Percentiles rank a stretch among this genome's conserved stretches.
Evolutionary conservation across 2,329 filamentous ascomycete genomes (phyloP).

Genomic region (Tolypocladium inflatum): DNA sequence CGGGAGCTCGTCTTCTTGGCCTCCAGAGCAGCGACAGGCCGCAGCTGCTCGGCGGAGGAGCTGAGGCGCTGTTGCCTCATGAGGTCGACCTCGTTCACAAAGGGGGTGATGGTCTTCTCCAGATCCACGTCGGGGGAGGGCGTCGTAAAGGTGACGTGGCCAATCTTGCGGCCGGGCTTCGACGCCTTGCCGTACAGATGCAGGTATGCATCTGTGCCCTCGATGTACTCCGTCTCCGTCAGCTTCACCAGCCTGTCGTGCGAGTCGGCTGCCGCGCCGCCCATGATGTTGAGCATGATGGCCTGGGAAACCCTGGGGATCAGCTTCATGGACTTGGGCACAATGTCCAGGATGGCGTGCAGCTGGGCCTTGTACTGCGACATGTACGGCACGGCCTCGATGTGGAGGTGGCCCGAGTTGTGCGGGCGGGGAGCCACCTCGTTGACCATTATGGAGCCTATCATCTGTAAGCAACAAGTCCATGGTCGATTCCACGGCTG

Average conservation of each 20-base stretch:
- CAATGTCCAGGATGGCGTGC: conserved; percentile 66
- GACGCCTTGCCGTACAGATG: conserved; percentile 91
- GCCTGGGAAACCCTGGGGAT: conserved; percentile 37
- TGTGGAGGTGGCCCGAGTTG: conserved; percentile 92
- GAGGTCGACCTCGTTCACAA: conserved; percentile 55
- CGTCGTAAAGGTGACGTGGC: conserved; percentile 78
- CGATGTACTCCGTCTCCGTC: conserved; percentile 31
- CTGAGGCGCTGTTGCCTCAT: conserved; percentile 47
- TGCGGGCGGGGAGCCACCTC: conserved; percentile 76
- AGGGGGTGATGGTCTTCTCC: conserved; percentile 48
- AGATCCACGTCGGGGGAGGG: conserved; percentile 57
- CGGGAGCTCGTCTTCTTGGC: conserved; percentile 10
- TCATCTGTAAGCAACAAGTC: conserved; percentile 4
- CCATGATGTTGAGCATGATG: conserved; percentile 78
- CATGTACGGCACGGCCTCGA: conserved; percentile 76
- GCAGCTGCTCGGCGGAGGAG: conserved; percentile 26
- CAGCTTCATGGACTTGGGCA: conserved; percentile 46
- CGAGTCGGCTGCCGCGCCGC: conserved; percentile 54
- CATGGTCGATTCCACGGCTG: conserved; percentile 4
- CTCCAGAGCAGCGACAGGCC: conserved; percentile 13
- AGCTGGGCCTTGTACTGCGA: conserved; percentile 88
- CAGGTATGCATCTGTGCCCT: conserved; percentile 45
- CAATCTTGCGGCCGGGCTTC: conserved; percentile 86
- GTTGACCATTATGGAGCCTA: conserved; percentile 63
- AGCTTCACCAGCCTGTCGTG: conserved; percentile 44